phyloP scores from a whole-genome alignment of 306 rosid species.

The Prunus campanulata region DNA sequence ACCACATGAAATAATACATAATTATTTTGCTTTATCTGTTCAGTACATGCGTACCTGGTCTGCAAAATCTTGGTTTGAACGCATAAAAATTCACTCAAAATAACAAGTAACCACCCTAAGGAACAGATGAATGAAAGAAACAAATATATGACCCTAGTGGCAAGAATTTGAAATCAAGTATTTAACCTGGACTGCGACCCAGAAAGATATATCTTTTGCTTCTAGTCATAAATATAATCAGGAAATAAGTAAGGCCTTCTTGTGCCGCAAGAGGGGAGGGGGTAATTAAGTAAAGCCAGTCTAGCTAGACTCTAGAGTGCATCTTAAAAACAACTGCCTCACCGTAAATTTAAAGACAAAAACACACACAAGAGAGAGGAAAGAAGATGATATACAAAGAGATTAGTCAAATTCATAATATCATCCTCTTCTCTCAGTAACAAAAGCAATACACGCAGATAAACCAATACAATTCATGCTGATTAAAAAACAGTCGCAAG shows the following conservation, averaged over 20 bases:
- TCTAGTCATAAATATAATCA: too few species aligned
- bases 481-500: conserved; percentile 6
- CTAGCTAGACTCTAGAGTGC: neutral
- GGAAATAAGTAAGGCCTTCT: too few species aligned
- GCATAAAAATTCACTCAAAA: neutral
- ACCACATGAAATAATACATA: neutral
- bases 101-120: neutral
- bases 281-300: neutral
- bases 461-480: neutral
- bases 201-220: neutral
- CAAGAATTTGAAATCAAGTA: neutral
- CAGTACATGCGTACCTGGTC: neutral
- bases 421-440: conserved; percentile 5
- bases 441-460: neutral
- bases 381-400: neutral
- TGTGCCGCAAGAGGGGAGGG: too few species aligned
- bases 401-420: neutral
- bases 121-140: neutral
- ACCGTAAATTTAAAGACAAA: neutral
- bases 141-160: neutral
- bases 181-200: neutral
- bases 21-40: neutral
- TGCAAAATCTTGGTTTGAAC: neutral
- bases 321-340: neutral
- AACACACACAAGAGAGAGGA: neutral